Percentiles rank a stretch among this genome's conserved stretches.
Conservation (phyloP, 768 basidiomycete genomes). For the Termitomyces bulborhizus region DNA sequence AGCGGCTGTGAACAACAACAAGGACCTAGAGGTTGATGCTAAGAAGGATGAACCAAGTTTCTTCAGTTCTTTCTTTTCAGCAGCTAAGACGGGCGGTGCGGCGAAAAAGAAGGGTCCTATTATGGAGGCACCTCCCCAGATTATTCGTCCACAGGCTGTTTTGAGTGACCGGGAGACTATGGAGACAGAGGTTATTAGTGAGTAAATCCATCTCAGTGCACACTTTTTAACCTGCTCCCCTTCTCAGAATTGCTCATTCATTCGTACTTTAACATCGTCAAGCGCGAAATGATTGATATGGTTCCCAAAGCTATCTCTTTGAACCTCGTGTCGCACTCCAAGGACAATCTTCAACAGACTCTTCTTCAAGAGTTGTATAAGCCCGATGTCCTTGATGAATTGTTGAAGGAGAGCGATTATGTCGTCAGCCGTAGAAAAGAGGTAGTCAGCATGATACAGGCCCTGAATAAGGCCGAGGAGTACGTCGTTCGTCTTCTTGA, state of each 20-base stretch:
- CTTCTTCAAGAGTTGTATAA: constrained; percentile 96
- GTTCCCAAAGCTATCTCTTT: constrained; percentile 93
- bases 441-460: constrained; percentile 86
- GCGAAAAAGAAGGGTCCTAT: constrained; percentile 51
- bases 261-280: constrained; percentile 97
- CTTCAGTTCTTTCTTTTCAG: constrained; percentile 93
- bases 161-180: constrained; percentile 93
- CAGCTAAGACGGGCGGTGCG: constrained; percentile 43
- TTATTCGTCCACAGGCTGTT: constrained; percentile 87
- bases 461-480: constrained; percentile 97
- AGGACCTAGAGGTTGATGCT: constrained; percentile 86
- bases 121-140: constrained; percentile 70
- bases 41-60: constrained; percentile 90
- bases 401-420: constrained; percentile 91
- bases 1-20: constrained; percentile 80
- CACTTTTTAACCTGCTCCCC: neutral
- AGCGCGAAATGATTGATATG: constrained; percentile 99
- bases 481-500: constrained; percentile 33
- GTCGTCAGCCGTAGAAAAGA: constrained; percentile 91
- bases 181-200: constrained; percentile 99
- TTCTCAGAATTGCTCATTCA: constrained; percentile 82
- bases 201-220: neutral
- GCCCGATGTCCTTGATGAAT: constrained; percentile 89
- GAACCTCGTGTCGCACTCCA: constrained; percentile 88
- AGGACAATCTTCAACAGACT: constrained; percentile 92